phyloP scores from a whole-genome alignment of 108 stramenopile genomes.

The Aurantiochytrium sp. region DNA sequence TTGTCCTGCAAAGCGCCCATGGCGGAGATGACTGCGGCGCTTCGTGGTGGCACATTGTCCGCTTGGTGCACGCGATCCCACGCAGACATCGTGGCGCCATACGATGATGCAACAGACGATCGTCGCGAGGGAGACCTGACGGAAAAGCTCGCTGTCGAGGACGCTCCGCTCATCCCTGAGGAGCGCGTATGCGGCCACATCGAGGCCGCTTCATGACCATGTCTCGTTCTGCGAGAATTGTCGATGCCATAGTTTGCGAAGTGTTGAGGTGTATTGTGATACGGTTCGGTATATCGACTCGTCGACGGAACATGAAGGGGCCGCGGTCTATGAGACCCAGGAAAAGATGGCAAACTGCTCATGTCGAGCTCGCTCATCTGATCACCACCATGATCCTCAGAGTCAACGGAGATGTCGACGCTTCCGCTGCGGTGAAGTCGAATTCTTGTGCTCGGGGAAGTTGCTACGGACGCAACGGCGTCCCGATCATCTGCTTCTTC shows the following conservation, averaged over 20 bases:
- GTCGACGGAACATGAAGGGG: not conserved
- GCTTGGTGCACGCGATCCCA: not conserved
- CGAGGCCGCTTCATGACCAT: too few relatives aligned
- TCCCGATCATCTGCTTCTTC: not conserved
- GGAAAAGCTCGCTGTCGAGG: not conserved
- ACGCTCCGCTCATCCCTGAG: not conserved
- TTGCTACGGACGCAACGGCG: not conserved
- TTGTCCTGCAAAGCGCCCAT: not conserved
- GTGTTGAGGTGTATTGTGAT: too few relatives aligned
- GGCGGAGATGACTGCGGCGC: not conserved
- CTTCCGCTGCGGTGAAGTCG: constrained; percentile 12
- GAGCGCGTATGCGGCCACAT: too few relatives aligned
- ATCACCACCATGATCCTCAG: not conserved
- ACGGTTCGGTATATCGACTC: too few relatives aligned
- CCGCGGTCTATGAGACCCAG: not conserved
- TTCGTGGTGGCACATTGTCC: not conserved
- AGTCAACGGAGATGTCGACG: not conserved
- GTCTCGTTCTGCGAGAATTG: too few relatives aligned
- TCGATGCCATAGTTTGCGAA: too few relatives aligned
- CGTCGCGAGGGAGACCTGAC: not conserved
- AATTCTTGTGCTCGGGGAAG: not conserved
- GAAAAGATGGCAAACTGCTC: not conserved
- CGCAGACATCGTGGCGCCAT: not conserved
- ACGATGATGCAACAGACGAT: not conserved
- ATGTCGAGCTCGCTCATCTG: not conserved